Base-by-base conservation (phyloP, 129 eudicot genomes). In the Centaurea solstitialis region DNA sequence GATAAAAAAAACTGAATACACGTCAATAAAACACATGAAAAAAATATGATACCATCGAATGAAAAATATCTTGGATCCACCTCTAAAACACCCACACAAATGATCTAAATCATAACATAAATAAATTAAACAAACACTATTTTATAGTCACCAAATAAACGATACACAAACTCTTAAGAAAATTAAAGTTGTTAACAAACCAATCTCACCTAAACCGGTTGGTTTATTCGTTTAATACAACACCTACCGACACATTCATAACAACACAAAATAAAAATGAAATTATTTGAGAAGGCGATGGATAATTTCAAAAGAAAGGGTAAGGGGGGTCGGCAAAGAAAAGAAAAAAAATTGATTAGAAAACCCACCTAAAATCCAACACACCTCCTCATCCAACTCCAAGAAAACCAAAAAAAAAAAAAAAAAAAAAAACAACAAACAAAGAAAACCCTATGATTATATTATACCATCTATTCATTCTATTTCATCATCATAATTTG, bases 361-460 rank as follows among this genome's bases (percentile, higher is more conserved):
- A 50, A 81, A 81, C 75, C 53, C 84, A 65, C 69, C 45, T 13
- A 82, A 81, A 82, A 59, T 81, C 76, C 70, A 28, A 37, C 70
- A n/a, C 76, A 75, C 5, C 68, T 26, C 30, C 30, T 68, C 75
- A 64, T 33, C 69, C 22, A 43, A 53, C 21, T 22, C 73, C 68
- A 74, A 70, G 4, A 3, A 33, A 33, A 33, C 2, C 37, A 33
- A 81, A 67, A 66, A 30, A 17, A 9, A 57, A 57, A 22, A 57
- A 57, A 15, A 1, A 50, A 67, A 67, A 75, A 81, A 81, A 82
- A 75, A 81, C 74, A 82, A 68, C 81, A 50, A 67, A 67, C 75
- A 81, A 81, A 82, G 79, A 81, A 81, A 82, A 68, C 81, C 85
- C 81, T 53, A 81, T 71, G 41, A 3, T 74, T 43, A n/a, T n/a